A percentile compares a stretch with the other conserved stretches of the same genome.
phyloP scores from a whole-genome alignment of 2,329 filamentous ascomycete species.

The Pseudodiploospora longispora region DNA sequence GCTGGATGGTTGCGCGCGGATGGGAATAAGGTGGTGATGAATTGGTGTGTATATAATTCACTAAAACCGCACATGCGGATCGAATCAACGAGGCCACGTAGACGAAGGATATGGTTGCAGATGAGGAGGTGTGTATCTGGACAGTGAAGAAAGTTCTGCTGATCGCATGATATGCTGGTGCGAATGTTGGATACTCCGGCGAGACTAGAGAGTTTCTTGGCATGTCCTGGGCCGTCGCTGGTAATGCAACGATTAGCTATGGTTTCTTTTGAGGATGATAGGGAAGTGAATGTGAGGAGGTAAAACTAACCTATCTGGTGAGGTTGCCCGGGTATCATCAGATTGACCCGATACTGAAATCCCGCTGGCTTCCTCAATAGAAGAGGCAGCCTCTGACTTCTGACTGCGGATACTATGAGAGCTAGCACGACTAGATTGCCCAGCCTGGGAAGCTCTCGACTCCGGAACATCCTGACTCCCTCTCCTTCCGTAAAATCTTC shows the following conservation, averaged over 20 bases:
- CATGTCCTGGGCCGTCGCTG: no score
- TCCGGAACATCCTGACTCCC: neutral
- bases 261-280: no score
- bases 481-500: slow-evolving; percentile 24
- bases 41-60: slow-evolving; percentile 19
- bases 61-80: slow-evolving; percentile 30
- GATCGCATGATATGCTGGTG: neutral
- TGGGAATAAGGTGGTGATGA: slow-evolving; percentile 21
- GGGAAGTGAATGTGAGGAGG: no score
- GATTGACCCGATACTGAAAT: no score
- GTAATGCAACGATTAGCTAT: no score
- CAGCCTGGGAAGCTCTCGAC: neutral
- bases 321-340: neutral
- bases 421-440: slow-evolving; percentile 1
- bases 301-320: slow-evolving; percentile 1
- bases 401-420: neutral
- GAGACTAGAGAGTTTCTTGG: neutral
- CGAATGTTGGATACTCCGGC: neutral
- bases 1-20: neutral
- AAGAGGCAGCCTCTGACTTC: neutral
- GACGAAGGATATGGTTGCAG: slow-evolving; percentile 21
- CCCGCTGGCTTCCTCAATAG: neutral
- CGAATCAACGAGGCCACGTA: slow-evolving; percentile 22
- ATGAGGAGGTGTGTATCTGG: slow-evolving; percentile 22
- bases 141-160: slow-evolving; percentile 14